Conservation (phyloP, 345 rosid species). For the Abelmoschus esculentus region DNA sequence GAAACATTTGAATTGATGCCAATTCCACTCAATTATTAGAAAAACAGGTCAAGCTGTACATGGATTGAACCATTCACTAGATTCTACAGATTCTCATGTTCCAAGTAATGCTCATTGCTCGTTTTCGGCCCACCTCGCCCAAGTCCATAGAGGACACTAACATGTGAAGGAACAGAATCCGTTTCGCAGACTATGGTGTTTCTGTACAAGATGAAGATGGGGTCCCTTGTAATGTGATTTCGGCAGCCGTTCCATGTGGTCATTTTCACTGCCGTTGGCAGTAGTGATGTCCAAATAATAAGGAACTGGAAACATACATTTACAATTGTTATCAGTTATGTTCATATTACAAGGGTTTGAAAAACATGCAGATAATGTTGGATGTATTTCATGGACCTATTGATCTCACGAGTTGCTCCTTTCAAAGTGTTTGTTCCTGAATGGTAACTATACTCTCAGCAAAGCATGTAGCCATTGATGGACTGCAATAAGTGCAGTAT, state of each 20-base stretch:
- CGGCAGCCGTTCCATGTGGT: constrained; percentile 2
- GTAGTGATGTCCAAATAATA: too few species aligned
- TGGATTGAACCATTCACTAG: not conserved
- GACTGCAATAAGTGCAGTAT: not conserved
- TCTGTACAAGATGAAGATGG: constrained; percentile 1
- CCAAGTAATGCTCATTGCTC: not conserved
- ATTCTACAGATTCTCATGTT: not conserved
- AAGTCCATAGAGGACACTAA: not conserved
- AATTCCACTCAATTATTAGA: not conserved
- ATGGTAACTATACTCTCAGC: not conserved
- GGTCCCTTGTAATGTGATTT: not conserved
- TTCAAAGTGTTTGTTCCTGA: not conserved
- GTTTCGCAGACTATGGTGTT: not conserved
- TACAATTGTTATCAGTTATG: too few species aligned
- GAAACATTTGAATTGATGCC: not conserved
- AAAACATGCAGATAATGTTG: too few species aligned
- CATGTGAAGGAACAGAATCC: constrained; percentile 2
- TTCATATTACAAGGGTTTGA: too few species aligned
- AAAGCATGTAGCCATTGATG: too few species aligned
- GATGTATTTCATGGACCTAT: not conserved
- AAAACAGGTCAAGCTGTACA: not conserved
- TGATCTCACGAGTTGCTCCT: not conserved
- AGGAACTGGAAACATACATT: too few species aligned
- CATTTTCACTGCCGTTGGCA: too few species aligned
- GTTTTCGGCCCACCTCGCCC: not conserved